Evolutionary conservation across 2,329 filamentous ascomycete species (phyloP), one percentile per base, ranked within the genome.

Genomic region (Penicillium concentricum): DNA sequence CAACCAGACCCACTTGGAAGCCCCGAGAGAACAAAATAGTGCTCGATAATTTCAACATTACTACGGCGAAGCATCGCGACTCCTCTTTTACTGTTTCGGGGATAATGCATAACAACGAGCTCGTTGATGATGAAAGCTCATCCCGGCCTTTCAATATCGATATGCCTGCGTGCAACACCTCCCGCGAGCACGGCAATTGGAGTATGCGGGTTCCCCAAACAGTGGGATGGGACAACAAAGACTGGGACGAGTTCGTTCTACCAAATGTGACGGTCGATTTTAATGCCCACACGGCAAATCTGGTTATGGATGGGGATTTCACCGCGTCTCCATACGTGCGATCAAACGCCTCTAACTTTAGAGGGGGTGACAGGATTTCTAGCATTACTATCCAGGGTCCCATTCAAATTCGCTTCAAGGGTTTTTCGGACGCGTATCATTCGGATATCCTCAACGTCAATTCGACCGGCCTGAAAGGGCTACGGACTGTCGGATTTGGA

Each of bases 361-460:
- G 1, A 13, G 30, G 28, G 28, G 7, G 2, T 32, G 3, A 15
- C 3, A 15, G 13, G 30, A 5, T 32, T 13, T 32, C 30, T 13
- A 5, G 12, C 10, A 32, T 3, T 15, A 32, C 30, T 32, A 13
- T 32, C 18, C 35, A 47, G 13, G 59, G 56, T 4, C 34, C 35
- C 22, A 35, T 57, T 4, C 45, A 38, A 58, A 30, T 57, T 34
- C 22, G 57, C 28, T 59, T 59, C 34, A 37, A 35, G 3, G 59
- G 56, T 7, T 47, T 57, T 28, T 32, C 59, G 24, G 58, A 64
- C 54, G 22, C 26, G 5, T 64, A 62, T 51, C 58, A 64, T 43
- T 64, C 61, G 5, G 61, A 62, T 54, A 37, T 57, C 10, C 48
- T 64, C 9, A 42, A 26, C 4, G 56, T 57, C 4, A 51, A 41